Conservation (phyloP, 345 rosid species). For the Rhodamnia argentea region DNA sequence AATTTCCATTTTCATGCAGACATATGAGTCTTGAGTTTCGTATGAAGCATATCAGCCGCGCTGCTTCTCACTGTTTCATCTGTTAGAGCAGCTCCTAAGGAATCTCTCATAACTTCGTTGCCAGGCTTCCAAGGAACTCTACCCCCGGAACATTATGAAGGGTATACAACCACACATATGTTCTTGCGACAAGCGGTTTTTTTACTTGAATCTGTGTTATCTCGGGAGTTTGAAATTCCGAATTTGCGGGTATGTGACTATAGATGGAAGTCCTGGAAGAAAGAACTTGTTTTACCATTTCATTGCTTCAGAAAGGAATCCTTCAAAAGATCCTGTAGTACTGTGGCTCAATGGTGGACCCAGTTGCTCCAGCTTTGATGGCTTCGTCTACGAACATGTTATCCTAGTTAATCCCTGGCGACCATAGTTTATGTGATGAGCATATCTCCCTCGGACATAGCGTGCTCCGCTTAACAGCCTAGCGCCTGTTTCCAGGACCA, state of each 20-base stretch:
- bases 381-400: slow-evolving; percentile 27
- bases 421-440: neutral
- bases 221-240: neutral
- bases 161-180: slow-evolving; percentile 1
- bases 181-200: neutral
- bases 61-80: neutral
- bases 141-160: slow-evolving; percentile 29
- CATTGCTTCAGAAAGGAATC: slow-evolving; percentile 12
- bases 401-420: neutral
- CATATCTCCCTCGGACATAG: neutral
- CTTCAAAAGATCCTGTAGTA: slow-evolving; percentile 15
- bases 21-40: neutral
- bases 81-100: slow-evolving; percentile 14
- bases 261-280: slow-evolving; percentile 9
- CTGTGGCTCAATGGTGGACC: slow-evolving; percentile 35
- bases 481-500: slow-evolving; percentile 8
- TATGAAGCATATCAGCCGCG: neutral
- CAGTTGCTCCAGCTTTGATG: slow-evolving; percentile 24
- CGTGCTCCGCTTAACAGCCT: neutral
- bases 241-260: slow-evolving; percentile 21
- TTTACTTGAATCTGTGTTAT: neutral
- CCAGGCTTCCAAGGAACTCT: slow-evolving; percentile 28
- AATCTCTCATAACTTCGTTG: slow-evolving; percentile 8
- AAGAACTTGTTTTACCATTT: slow-evolving; percentile 32
- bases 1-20: neutral